A percentile compares a stretch with the other conserved stretches of the same genome.
These are phyloP conservation scores for Pyrrhoderma lamaoense DNA, from an alignment of 1,284 basidiomycete species.

Conservation along the genomic window DNA sequence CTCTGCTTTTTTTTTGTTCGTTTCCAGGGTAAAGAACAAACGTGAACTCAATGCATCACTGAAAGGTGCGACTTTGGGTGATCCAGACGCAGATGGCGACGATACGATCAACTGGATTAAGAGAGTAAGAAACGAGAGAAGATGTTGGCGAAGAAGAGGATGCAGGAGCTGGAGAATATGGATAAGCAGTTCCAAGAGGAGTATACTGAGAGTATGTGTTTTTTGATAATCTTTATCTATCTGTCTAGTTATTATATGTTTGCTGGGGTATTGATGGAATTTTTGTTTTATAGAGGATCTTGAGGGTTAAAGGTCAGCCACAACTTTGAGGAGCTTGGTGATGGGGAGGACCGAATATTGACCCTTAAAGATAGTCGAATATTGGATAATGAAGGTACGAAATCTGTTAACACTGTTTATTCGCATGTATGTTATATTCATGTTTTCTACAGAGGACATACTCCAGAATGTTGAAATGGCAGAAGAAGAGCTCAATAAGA, in stretches of 20 bases:
- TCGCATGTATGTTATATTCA: background rate
- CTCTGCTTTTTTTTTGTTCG: too few relatives aligned
- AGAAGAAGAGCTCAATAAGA: slow-evolving; percentile 73
- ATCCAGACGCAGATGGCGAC: slow-evolving; percentile 65
- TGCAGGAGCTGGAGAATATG: slow-evolving; percentile 73
- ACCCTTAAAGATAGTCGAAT: slow-evolving; percentile 94
- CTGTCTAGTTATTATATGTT: slow-evolving; percentile 13
- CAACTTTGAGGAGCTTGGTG: slow-evolving; percentile 84
- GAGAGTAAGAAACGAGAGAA: slow-evolving; percentile 81
- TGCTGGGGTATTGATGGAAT: background rate
- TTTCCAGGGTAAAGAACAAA: slow-evolving; percentile 84
- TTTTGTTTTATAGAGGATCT: slow-evolving; percentile 62
- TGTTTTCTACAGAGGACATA: slow-evolving; percentile 74
- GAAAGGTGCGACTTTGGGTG: slow-evolving; percentile 85
- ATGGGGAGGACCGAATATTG: slow-evolving; percentile 91
- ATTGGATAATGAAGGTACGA: slow-evolving; percentile 81
- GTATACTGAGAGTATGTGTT: slow-evolving; percentile 69
- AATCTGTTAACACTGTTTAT: background rate
- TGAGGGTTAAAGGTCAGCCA: slow-evolving; percentile 93
- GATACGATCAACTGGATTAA: slow-evolving; percentile 86
- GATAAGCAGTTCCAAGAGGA: slow-evolving; percentile 69
- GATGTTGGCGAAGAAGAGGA: slow-evolving; percentile 70
- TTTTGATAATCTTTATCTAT: background rate
- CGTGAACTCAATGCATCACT: slow-evolving; percentile 86
- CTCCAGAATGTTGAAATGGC: slow-evolving; percentile 92